Evolutionary conservation across 495 filamentous ascomycete species (phyloP), one percentile per base, ranked within the genome.

Genomic region (Aspergillus panamensis): DNA sequence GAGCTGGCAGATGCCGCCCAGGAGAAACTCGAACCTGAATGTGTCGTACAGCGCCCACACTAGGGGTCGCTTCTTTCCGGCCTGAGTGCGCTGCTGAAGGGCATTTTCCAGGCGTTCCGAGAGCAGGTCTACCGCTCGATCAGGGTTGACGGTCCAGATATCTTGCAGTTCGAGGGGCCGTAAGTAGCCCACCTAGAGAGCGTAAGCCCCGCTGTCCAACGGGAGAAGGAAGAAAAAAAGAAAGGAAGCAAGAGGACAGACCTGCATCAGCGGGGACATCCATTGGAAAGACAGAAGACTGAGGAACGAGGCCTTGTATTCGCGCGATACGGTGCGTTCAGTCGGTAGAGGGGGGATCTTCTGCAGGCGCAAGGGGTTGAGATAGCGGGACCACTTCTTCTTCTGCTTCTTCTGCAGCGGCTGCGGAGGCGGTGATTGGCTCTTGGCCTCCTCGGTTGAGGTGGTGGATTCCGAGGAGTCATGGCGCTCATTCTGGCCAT

Each of bases 131-230:
- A 87, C 85, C n/a, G 82, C 76, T 40, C 93, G 80, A 54, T 87
- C 68, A 0, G 92, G 92, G 61, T 96, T 96, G 48, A 97, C 88
- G 1, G 76, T 77, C 85, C 92, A 96, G 55, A 97, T 84, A 66
- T 97, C 93, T 66, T 87, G 87, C 35, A 85, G 72, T 62, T 96
- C 89, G 7, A 97, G 80, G 12, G 86, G 84, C 9, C 93, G 86
- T 65, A 91, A 82, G 69, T 96, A 97, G 16, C 93, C 93, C 37
- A 58, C 56, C 56, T 49, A 40, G 31, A 1, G 32, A 25, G 1
- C 21, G 3, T 57, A 3, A 32, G 39, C 16, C 16, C 29, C 16
- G 7, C 8, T 19, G 14, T 44, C 3, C 14, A 17, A 3, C 3
- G 17, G 8, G 8, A 13, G 6, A 6, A 35, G 6, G 33, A 13